phyloP scores from a whole-genome alignment of 2,329 filamentous ascomycete species.

The Aureobasidium sp. region DNA sequence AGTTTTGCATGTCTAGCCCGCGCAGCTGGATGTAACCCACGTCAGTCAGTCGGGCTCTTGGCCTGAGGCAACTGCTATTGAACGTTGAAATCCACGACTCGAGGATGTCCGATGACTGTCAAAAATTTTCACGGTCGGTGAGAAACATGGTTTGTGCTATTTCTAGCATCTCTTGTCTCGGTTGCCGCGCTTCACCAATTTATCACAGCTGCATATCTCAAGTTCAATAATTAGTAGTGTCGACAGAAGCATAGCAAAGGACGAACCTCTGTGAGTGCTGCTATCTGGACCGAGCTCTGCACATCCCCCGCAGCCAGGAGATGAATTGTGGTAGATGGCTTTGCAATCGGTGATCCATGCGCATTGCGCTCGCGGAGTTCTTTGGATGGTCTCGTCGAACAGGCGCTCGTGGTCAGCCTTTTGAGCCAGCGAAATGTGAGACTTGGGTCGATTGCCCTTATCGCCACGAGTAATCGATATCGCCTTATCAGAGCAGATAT shows the following conservation, averaged over 20 bases:
- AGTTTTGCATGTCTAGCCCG: background rate
- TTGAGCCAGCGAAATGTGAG: background rate
- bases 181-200: background rate
- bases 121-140: background rate
- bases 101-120: background rate
- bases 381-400: background rate
- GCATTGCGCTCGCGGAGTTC: background rate
- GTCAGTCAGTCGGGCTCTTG: background rate
- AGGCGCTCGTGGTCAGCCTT: background rate
- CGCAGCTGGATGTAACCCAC: background rate
- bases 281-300: background rate
- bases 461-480: background rate
- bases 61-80: background rate
- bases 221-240: background rate
- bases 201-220: background rate
- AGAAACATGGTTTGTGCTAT: background rate
- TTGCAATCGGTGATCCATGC: background rate
- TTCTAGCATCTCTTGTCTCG: background rate
- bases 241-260: background rate
- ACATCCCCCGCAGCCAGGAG: conserved; percentile 5
- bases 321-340: background rate
- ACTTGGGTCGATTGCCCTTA: background rate
- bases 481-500: background rate
- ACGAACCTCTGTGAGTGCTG: background rate
- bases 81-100: conserved; percentile 1